Conservation (phyloP, 2,329 filamentous ascomycete genomes). For the Calonectria naviculata region DNA sequence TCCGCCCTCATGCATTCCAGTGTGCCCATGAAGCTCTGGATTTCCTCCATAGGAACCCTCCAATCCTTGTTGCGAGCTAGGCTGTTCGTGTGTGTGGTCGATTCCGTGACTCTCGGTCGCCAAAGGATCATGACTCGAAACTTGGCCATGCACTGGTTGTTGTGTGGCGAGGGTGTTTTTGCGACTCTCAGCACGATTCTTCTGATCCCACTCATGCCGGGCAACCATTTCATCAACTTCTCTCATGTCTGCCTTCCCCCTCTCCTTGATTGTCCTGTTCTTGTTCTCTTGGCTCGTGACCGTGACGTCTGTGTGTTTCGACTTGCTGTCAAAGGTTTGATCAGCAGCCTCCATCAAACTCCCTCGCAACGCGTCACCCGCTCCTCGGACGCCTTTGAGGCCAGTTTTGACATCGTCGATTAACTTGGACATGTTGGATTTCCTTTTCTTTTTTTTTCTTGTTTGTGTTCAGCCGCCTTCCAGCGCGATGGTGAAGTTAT, state of each 20-base stretch:
- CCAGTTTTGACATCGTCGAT: slow-evolving; percentile 36
- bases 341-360: slow-evolving; percentile 33
- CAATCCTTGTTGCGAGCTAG: too few species aligned
- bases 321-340: slow-evolving; percentile 31
- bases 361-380: slow-evolving; percentile 37
- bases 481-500: too few species aligned
- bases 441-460: background rate
- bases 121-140: too few species aligned
- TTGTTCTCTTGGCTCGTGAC: background rate
- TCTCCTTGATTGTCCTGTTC: slow-evolving; percentile 24
- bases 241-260: slow-evolving; percentile 33
- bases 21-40: too few species aligned
- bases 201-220: slow-evolving; percentile 29
- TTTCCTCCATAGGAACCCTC: too few species aligned
- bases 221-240: slow-evolving; percentile 32
- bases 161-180: too few species aligned
- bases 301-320: slow-evolving; percentile 19
- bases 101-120: too few species aligned
- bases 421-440: slow-evolving; percentile 9
- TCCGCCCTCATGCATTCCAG: too few species aligned
- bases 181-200: background rate
- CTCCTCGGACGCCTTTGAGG: slow-evolving; percentile 36
- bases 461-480: too few species aligned
- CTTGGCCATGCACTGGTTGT: too few species aligned
- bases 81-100: too few species aligned